These are phyloP conservation scores for Lecanoromycetidae sp. DNA, from an alignment of 2,329 filamentous ascomycete species.

Conservation along the genomic window DNA sequence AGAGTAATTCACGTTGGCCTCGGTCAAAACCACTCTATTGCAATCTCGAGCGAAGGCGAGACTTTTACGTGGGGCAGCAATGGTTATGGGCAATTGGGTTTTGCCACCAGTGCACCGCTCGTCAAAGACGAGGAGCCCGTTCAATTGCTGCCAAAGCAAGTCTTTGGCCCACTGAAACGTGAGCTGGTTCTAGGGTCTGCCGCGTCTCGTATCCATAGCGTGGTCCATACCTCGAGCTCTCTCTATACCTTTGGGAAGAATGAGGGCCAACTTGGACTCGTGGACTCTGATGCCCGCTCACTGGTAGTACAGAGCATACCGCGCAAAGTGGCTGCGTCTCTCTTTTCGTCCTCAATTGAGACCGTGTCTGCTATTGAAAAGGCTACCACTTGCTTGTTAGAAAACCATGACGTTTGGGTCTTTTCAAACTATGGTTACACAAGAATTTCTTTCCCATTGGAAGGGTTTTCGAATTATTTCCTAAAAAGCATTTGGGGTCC, in stretches of 20 bases:
- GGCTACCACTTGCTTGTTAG: constrained; percentile 73
- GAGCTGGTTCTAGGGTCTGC: constrained; percentile 71
- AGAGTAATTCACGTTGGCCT: constrained; percentile 67
- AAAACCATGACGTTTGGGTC: constrained; percentile 80
- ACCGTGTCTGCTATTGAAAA: constrained; percentile 81
- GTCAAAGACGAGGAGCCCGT: constrained; percentile 72
- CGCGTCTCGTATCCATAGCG: constrained; percentile 83
- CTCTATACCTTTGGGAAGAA: constrained; percentile 95
- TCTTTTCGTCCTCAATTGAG: constrained; percentile 59
- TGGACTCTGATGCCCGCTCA: constrained; percentile 88
- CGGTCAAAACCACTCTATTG: constrained; percentile 83
- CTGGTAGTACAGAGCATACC: constrained; percentile 72
- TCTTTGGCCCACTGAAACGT: constrained; percentile 83
- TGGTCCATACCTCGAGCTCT: constrained; percentile 67
- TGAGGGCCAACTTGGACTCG: constrained; percentile 80
- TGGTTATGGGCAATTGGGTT: constrained; percentile 73
- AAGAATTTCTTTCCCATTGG: constrained; percentile 71
- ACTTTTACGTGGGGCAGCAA: constrained; percentile 94
- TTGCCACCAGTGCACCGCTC: constrained; percentile 51
- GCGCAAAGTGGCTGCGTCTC: constrained; percentile 74
- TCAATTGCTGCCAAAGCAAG: constrained; percentile 68
- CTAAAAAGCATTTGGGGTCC: constrained; percentile 54
- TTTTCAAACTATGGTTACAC: constrained; percentile 95
- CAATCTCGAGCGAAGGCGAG: constrained; percentile 73
- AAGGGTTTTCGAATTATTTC: constrained; percentile 58